Percentiles rank a stretch among this genome's conserved stretches.
Conservation (phyloP, 2,329 filamentous ascomycete genomes). For the Emydomyces testavorans region DNA sequence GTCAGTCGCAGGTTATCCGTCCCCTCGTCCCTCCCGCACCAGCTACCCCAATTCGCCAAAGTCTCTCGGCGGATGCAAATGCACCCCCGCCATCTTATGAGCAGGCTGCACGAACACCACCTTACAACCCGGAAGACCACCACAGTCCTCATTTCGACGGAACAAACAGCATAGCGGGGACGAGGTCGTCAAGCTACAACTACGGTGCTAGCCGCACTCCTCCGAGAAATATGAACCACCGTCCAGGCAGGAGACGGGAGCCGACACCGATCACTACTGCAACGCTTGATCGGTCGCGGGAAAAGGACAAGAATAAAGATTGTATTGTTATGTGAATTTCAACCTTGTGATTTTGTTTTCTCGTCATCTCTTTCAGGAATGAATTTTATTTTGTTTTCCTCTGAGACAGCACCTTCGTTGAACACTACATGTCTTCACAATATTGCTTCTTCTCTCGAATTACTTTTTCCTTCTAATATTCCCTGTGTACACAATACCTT, state of each 20-base stretch:
- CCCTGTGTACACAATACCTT: not conserved
- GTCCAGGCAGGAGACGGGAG: not conserved
- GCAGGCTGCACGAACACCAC: constrained; percentile 47
- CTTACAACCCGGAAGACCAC: constrained; percentile 33
- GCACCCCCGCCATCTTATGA: constrained; percentile 55
- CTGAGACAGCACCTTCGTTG: not conserved
- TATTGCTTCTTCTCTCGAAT: too few relatives aligned
- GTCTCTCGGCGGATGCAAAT: constrained; percentile 37
- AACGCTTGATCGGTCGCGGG: not conserved
- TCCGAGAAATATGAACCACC: not conserved
- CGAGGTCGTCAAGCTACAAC: constrained; percentile 14
- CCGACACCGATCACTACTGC: not conserved
- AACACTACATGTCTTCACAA: too few relatives aligned
- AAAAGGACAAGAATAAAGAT: constrained; percentile 31
- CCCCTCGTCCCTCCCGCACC: constrained; percentile 31
- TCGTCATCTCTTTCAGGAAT: not conserved
- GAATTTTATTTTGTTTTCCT: not conserved
- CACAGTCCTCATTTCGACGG: not conserved
- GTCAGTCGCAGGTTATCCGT: constrained; percentile 14
- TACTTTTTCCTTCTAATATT: not conserved
- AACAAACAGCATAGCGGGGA: constrained; percentile 10
- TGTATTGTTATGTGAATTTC: constrained; percentile 34
- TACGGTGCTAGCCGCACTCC: not conserved
- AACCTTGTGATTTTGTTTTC: not conserved
- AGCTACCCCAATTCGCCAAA: constrained; percentile 14